Evolutionary conservation across 371 early-diverging fungal species (phyloP).

Genomic region (Rhizopus sp.): DNA sequence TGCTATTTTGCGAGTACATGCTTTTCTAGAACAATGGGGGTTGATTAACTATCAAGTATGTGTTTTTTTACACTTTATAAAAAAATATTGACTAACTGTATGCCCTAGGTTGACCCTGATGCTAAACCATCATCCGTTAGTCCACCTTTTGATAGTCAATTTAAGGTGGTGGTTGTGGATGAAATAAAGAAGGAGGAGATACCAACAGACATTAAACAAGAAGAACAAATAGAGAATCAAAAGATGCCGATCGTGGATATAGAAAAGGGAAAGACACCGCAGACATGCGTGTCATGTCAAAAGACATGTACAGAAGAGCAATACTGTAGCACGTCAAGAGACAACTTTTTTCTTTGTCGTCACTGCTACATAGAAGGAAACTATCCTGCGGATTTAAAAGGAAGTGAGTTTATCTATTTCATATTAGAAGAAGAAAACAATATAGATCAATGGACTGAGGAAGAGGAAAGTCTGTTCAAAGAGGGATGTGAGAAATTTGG

Average conservation of each 20-base stretch:
- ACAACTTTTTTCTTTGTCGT: conserved; percentile 20
- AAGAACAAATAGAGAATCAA: neutral
- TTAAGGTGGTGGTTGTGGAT: conserved; percentile 49
- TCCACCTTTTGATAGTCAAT: conserved; percentile 92
- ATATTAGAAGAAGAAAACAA: conserved; percentile 13
- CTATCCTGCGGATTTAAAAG: conserved; percentile 50
- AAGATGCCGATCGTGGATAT: neutral
- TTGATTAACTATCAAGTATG: conserved; percentile 95
- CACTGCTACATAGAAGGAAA: conserved; percentile 35
- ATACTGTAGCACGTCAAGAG: conserved; percentile 14
- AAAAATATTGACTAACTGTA: neutral
- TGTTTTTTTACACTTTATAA: neutral
- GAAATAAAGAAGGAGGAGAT: neutral
- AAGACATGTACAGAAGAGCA: conserved; percentile 10
- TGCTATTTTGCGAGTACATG: conserved; percentile 93
- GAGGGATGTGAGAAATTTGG: conserved; percentile 36
- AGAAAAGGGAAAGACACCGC: conserved; percentile 10
- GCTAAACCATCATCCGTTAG: conserved; percentile 82
- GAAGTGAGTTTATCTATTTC: conserved; percentile 10
- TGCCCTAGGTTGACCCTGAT: conserved; percentile 81
- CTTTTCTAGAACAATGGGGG: conserved; percentile 98
- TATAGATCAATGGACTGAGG: conserved; percentile 32
- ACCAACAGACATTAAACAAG: neutral
- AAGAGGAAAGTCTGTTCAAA: conserved; percentile 33
- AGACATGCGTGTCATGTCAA: conserved; percentile 18